Evolutionary conservation across 106 monocot species (phyloP), one percentile per base, ranked within the genome.

Genomic region (Platanthera guangdongensis): DNA sequence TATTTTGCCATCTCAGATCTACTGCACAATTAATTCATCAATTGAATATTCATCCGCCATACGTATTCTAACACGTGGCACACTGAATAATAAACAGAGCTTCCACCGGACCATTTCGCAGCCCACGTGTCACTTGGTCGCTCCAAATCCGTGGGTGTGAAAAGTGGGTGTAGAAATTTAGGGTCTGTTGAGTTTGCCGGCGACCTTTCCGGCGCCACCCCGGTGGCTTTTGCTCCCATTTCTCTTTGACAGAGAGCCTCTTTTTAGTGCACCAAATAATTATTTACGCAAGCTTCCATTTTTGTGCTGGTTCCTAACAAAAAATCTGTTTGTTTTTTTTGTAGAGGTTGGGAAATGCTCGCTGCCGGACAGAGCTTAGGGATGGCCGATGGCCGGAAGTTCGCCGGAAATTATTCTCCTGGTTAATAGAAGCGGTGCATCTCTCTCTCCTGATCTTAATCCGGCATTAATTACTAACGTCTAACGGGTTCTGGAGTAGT

Each of bases 301-400:
- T 4, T 51, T 10, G 32, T 14, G 32, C 9, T 55, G 9, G 8
- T 25, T 0, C 10, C 25, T 69, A 8, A 51, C 39, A 11, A 19
- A 54, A 39, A 39, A 39, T 39, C 39, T 3, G 39, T 39, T 52
- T 74, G 22, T 75, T 83, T 1, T 0, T 65, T 65, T 65, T 65
- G 81, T 86, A 91, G 91, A 77, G 78, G 71, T 86, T 28, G 91
- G 91, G 14, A 91, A 80, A 72, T 91, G 91, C 68, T 77, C 62
- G 11, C 82, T 91, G 8, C 82, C 91, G 3, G 59, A 86, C 4
- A 77, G 81, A 64, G 54, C 79, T 63, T 72, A 47, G 69, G 16
- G 52, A 47, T 47, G 30, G 16, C 16, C 13, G 55, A 14, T 45
- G 47, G 60, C 19, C 19, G 28, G 50, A 47, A 30, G 21, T 60